A percentile compares a stretch with the other conserved stretches of the same genome.
Evolutionary conservation across 805 yeast genomes (phyloP).

Genomic region (Hanseniaspora singularis): DNA sequence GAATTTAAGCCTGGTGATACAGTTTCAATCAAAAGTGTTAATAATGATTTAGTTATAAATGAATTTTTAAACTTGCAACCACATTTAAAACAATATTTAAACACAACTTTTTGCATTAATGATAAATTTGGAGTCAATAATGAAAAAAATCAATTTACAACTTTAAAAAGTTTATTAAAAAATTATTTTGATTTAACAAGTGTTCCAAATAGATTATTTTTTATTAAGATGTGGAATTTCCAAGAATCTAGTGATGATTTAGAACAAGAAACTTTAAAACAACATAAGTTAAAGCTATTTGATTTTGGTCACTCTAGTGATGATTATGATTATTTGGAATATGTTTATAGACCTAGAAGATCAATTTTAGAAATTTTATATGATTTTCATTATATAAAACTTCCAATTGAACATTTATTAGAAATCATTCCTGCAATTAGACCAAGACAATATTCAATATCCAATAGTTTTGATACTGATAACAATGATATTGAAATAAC

Average conservation of each 20-base stretch:
- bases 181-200: conserved; percentile 74
- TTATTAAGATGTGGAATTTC: conserved; percentile 62
- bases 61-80: conserved; percentile 50
- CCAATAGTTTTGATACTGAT: conserved; percentile 40
- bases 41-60: conserved; percentile 52
- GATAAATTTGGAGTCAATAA: neutral
- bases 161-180: conserved; percentile 58
- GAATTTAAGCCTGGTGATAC: conserved; percentile 70
- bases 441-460: conserved; percentile 78
- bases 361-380: conserved; percentile 70
- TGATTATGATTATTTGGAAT: conserved; percentile 72
- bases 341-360: conserved; percentile 86
- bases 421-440: conserved; percentile 69
- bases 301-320: conserved; percentile 67
- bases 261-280: conserved; percentile 27
- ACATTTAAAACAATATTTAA: conserved; percentile 63
- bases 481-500: conserved; percentile 46
- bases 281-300: conserved; percentile 61
- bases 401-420: conserved; percentile 64
- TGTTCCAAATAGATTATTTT: conserved; percentile 76
- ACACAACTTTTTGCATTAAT: conserved; percentile 23
- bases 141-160: conserved; percentile 31
- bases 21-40: conserved; percentile 60
- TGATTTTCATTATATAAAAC: conserved; percentile 64
- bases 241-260: conserved; percentile 23